Evolutionary conservation across 2,329 filamentous ascomycete species (phyloP).

Genomic region (Penicillium corylophilum): DNA sequence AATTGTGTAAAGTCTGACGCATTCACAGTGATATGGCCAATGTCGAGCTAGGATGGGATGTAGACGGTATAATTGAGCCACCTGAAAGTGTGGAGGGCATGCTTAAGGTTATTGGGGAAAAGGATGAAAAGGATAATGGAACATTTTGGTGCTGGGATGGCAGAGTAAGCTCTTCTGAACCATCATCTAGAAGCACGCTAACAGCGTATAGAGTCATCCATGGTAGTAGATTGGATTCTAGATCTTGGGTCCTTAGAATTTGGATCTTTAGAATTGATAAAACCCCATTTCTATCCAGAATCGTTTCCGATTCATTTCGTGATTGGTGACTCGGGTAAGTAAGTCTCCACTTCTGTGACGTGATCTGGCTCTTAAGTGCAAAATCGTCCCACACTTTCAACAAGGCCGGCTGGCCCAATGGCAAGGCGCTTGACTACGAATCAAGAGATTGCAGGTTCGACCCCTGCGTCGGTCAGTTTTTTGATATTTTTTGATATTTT

Average conservation of each 20-base stretch:
- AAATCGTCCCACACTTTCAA: neutral
- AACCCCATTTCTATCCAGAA: no score
- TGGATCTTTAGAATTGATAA: neutral
- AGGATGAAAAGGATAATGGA: slow-evolving; percentile 51
- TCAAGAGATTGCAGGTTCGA: slow-evolving; percentile 54
- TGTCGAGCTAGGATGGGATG: slow-evolving; percentile 52
- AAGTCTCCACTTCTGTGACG: no score
- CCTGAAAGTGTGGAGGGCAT: slow-evolving; percentile 52
- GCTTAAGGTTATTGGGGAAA: slow-evolving; percentile 53
- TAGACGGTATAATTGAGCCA: slow-evolving; percentile 53
- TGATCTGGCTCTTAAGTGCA: no score
- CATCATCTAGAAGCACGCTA: neutral
- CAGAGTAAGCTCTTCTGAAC: slow-evolving; percentile 37
- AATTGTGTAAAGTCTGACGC: neutral
- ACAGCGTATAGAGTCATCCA: neutral
- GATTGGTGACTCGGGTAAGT: no score
- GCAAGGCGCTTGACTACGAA: slow-evolving; percentile 55
- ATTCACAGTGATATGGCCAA: slow-evolving; percentile 53
- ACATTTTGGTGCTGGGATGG: slow-evolving; percentile 60
- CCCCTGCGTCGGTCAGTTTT: slow-evolving; percentile 38
- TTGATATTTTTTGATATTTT: slow-evolving; percentile 6
- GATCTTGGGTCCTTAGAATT: no score
- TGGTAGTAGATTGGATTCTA: no score
- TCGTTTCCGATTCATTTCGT: no score
- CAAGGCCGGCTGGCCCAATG: slow-evolving; percentile 46